Base-by-base conservation (phyloP, 1,284 basidiomycete species). In the Lignosus rhinocerotis region DNA sequence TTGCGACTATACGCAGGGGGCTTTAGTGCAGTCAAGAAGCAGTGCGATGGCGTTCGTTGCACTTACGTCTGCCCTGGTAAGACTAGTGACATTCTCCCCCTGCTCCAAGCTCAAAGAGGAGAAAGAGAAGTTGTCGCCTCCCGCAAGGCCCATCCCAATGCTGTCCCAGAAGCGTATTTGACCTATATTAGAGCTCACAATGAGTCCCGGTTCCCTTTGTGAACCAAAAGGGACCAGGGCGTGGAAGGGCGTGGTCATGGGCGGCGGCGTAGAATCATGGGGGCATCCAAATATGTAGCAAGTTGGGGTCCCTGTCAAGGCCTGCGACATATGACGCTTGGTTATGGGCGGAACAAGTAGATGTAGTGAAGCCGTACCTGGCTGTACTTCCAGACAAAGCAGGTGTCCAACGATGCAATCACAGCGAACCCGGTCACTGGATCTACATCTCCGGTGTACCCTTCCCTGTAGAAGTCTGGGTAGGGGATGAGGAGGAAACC, bases 251-350 rank as follows among this genome's bases (percentile, higher is more conserved):
- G 84, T 80, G 12, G 75, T 63, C 66, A 70, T 76, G 6, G 78
- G 71, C 12, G 79, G 69, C 8, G 67, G 77, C 69, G 51, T 51
- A 19, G 53, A 52, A 16, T 70, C 77, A 55, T 67, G 75, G 10
- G 87, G 87, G 69, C 86, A 89, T 16, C 85, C 78, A 66, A 93
- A 90, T 43, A 93, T 93, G 66, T 93, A 92, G 70, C 91, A 93
- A 9, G 89, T 92, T 14, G 90, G 89, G 57, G 81, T 82, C 14
- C 85, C 81, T 67, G 80, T 81, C 50, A 85, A 72, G 14, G 84
- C 84, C 85, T 86, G 32, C 21, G 30, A 45, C 8, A 31, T 25
- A 36, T 2, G 30, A 39, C 21, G 33, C 16, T 10, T 38, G 21
- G 41, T 47, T 10, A 41, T 44, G 41, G 43, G 33, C 19, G 12